Conservation (phyloP, 1,284 basidiomycete genomes). For the Cutaneotrichosporon spelunceum region DNA sequence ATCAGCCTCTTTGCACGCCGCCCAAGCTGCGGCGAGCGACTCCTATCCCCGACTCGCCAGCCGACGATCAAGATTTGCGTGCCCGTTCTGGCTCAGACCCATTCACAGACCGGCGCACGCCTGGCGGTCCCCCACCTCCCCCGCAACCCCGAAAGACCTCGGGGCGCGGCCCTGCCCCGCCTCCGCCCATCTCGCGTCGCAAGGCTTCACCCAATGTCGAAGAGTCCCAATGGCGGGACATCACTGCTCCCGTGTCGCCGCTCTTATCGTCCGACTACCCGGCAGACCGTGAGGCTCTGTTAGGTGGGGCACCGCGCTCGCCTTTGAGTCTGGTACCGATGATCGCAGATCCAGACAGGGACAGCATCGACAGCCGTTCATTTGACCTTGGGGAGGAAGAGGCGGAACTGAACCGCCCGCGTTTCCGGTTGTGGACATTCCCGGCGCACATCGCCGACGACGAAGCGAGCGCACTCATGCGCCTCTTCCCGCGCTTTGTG, state of each 20-base stretch:
- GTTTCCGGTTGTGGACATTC: constrained; percentile 45
- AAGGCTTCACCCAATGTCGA: neutral
- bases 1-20: constrained; percentile 38
- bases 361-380: constrained; percentile 6
- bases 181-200: constrained; percentile 31
- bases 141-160: constrained; percentile 19
- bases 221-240: neutral
- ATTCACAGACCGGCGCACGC: constrained; percentile 32
- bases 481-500: constrained; percentile 34
- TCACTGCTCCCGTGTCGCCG: neutral
- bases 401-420: constrained; percentile 39
- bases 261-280: neutral
- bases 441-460: constrained; percentile 43
- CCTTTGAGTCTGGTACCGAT: neutral
- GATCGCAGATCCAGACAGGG: constrained; percentile 3
- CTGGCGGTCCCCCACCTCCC: neutral
- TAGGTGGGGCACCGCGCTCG: neutral
- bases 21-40: constrained; percentile 29
- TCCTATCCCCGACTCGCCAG: neutral
- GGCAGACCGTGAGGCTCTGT: neutral
- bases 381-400: constrained; percentile 27
- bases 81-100: constrained; percentile 34
- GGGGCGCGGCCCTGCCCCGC: constrained; percentile 32
- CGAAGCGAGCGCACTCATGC: constrained; percentile 36
- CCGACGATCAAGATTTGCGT: constrained; percentile 2